Base-by-base conservation (phyloP, 257 asterid genomes). In the Buddleja alternifolia region DNA sequence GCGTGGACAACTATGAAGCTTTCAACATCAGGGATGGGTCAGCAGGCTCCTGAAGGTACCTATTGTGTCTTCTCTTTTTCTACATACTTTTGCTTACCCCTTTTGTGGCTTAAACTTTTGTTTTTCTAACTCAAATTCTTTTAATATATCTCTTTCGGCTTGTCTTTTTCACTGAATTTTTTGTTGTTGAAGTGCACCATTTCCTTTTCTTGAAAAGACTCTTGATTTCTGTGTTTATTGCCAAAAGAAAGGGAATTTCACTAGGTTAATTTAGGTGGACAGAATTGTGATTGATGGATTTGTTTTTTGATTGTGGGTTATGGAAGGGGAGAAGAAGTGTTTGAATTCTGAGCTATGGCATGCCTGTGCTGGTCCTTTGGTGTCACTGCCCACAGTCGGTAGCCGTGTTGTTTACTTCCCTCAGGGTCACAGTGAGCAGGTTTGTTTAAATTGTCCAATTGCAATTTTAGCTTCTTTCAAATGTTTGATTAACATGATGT, bases 401-500 rank as follows among this genome's bases (percentile, higher is more conserved):
- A 84, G 96, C 63, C 95, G 98, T 1, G 97, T 88, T 80, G 97
- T 93, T 79, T 93, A 93, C 90, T 90, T 93, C 63, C 98, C 98
- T 75, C 98, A 93, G 84, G 98, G 98, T 60, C 98, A 93, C 44
- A 93, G 98, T 63, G 98, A 93, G 82, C 98, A 93, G 98, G 98
- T 93, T 60, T 55, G 24, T 63, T 47, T 47, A 21, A 68, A 34
- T 64, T 53, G n/a, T 36, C 48, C 41, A n/a, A 16, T 32, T 51
- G 50, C 16, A 25, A 62, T 63, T 48, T 60, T 45, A 32, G 42
- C 44, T 66, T 60, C 24, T 53, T 54, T 62, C 63, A 6, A 52
- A 37, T 32, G 19, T 72, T 41, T 64, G 51, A 16, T 46, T 45
- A 20, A 39, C 17, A 63, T 60, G 6, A 53, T 32, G 32, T 34